Percentiles rank a stretch among this genome's conserved stretches.
phyloP scores from a whole-genome alignment of 805 yeast genomes.

The Yamadazyma phyllophila region DNA sequence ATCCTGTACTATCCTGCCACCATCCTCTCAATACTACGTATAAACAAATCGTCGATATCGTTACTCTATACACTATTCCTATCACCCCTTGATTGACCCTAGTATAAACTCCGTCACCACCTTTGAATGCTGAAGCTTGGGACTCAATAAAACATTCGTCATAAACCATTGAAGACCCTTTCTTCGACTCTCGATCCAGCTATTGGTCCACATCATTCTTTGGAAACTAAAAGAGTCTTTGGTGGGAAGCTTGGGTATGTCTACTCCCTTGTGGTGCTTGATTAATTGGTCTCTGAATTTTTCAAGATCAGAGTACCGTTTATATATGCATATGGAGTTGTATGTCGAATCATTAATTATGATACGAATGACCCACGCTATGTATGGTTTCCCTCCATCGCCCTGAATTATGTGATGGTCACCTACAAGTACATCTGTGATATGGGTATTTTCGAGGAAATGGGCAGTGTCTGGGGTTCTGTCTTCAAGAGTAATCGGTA shows the following conservation, averaged over 20 bases:
- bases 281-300: conserved; percentile 43
- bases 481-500: conserved; percentile 35
- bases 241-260: conserved; percentile 52
- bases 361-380: conserved; percentile 39
- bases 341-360: conserved; percentile 35
- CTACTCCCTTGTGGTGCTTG: conserved; percentile 37
- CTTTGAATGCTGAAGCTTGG: conserved; percentile 36
- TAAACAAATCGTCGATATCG: too few species aligned
- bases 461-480: conserved; percentile 16
- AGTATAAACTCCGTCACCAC: conserved; percentile 38
- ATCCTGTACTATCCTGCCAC: too few species aligned
- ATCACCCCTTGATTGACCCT: not conserved
- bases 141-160: conserved; percentile 52
- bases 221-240: conserved; percentile 42
- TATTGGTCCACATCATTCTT: conserved; percentile 35
- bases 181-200: conserved; percentile 54
- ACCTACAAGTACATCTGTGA: conserved; percentile 42
- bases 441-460: conserved; percentile 25
- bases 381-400: conserved; percentile 35
- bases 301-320: conserved; percentile 66
- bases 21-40: too few species aligned
- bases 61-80: not conserved
- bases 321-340: conserved; percentile 47
- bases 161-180: conserved; percentile 60
- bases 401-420: conserved; percentile 39